Evolutionary conservation across 257 asterid species (phyloP), one percentile per base, ranked within the genome.

Genomic region (Handroanthus guayacan): DNA sequence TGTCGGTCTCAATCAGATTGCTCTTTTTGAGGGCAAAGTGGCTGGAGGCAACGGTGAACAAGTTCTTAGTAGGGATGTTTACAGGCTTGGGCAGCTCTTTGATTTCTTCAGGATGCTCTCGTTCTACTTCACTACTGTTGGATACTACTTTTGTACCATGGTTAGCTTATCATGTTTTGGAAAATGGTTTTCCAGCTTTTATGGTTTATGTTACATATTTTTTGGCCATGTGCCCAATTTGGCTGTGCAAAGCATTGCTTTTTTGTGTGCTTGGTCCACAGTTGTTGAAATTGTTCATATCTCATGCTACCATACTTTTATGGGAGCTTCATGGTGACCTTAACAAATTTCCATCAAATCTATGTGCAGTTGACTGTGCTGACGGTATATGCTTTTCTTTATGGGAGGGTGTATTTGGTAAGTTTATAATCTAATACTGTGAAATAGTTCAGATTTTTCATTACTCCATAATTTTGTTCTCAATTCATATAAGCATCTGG

Each of bases 21-120:
- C 99, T 61, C 72, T 95, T 62, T 95, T 95, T 85, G 99, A 95
- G 90, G 99, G 99, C n/a, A 95, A 91, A 84, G 99, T 95, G 80
- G 97, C 99, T 83, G 99, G 99, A 14, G 99, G 99, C 58, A 95
- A 95, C 80, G 99, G 99, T 62, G 99, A 95, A 80, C 98, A 95
- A 91, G 94, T 95, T 84, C 96, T 95, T 63, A 95, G 99, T 73
- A 88, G 99, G 86, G 99, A 95, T 79, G 86, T 95, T 58, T 95
- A 95, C 86, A 84, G 98, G 84, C 97, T 95, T 82, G 99, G 99
- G 51, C 97, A 95, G 89, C 98, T 88, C 78, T 89, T 95, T 83
- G 99, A 93, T 84, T 95, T 95, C 84, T 91, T 95, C 84, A 85
- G 98, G 85, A 95, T 91, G 99, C 84, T 95, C 58, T 95, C 99